Base-by-base conservation (phyloP, 2,329 filamentous ascomycete species). In the Fusarium sp. region DNA sequence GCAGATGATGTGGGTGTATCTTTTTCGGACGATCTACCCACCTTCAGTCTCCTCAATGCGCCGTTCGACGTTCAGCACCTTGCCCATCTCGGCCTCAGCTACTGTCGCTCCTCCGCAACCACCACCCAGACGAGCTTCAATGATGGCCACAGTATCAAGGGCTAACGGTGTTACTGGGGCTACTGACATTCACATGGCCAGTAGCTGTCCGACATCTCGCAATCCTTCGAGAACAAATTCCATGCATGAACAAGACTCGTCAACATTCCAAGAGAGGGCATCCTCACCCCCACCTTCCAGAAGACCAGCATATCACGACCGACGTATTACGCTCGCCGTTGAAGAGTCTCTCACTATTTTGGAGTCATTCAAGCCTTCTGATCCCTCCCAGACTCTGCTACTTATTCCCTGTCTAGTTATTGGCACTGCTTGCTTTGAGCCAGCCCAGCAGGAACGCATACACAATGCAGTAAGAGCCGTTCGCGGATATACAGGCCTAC, bases 1-100 rank as follows among this genome's bases (percentile, higher is more conserved):
- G 78, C 89, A 91, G 76, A 90, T 90, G 86, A 86, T 91, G 82
- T 91, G 89, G 87, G 85, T 91, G 16, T 91, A 91, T 73, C 83
- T 91, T 5, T 89, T 87, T 79, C 85, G 89, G 38, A 91, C 90
- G 11, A 87, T 91, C 42, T 89, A 89, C 64, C 89, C 89, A 9
- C 89, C 90, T 6, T 80, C 77, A 14, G 58, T 77, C 10, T 65
- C 75, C 12, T 74, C 78, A 16, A 73, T 75, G 22, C 78, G 79
- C 24, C 80, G 79, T 26, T 78, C 79, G 24, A 81, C 78, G 15
- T 73, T 81, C 28, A 78, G 78, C 47, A 77, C 77, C 14, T 62
- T 78, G 22, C 78, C 79, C 36, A 61, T 72, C 8, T 53, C 73
- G 28, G 56, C 73, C 14, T 47, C 75, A 22, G 64, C 70, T 13